Evolutionary conservation across 208 protist genomes (phyloP), one percentile per base, ranked within the genome.

Genomic region (Trichomonas vaginalis): DNA sequence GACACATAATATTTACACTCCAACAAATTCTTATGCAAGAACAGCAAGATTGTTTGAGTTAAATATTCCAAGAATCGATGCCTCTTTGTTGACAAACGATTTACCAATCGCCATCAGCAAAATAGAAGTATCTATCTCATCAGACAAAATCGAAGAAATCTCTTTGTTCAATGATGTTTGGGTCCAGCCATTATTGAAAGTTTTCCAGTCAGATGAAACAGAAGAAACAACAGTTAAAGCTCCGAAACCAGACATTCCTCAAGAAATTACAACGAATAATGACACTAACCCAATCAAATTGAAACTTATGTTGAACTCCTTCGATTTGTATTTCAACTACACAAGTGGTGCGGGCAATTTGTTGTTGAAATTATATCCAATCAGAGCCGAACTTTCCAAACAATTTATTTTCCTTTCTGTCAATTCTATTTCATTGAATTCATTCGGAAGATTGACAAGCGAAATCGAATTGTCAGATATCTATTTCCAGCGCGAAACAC

Each of bases 111-210:
- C 21, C 27, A 92, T 92, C 6, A 23, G 32, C 0, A 48, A 51
- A 39, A 51, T 92, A 15, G 17, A n/a, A 9, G 39, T 45, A 2
- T 51, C 86, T 27, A 48, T 92, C 39, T 92, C 86, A 42, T 48
- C 40, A 39, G 86, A 92, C 37, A 92, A 92, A 92, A 39, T 92
- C 27, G 86, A 92, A 92, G 86, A 92, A 51, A 92, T 92, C 37
- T 51, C 86, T 2, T 51, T 92, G n/a, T 92, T 92, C 46, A 92
- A 92, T 51, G 86, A 92, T 51, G 45, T 92, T 39, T 92, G 86
- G 86, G 35, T 92, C 17, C 86, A 92, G 15, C 86, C 86, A 51
- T 32, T 92, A 35, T 27, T 92, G 0, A 56, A 92, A 39, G 27
- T 92, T 0, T 35, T 92, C 27, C 35, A 51, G 8, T 14, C 39